phyloP scores from a whole-genome alignment of 495 filamentous ascomycete species.

The Aspergillus incahuasiensis region DNA sequence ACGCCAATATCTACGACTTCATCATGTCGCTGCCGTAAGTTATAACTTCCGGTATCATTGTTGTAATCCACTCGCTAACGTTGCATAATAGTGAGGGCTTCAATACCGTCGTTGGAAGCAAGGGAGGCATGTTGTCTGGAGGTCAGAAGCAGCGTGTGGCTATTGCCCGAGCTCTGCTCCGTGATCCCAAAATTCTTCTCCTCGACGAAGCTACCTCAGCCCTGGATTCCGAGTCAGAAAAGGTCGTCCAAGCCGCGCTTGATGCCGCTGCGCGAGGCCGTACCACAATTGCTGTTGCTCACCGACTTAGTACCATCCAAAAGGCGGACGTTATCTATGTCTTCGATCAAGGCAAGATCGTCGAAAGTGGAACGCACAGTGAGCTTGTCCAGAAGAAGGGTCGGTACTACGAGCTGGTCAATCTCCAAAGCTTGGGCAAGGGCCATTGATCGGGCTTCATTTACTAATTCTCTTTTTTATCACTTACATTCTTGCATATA shows the following conservation, averaged over 20 bases:
- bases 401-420: constrained; percentile 72
- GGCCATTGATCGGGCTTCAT: constrained; percentile 22
- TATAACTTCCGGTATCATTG: background rate
- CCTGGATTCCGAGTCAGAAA: constrained; percentile 76
- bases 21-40: constrained; percentile 64
- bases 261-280: constrained; percentile 68
- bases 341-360: constrained; percentile 68
- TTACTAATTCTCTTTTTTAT: background rate
- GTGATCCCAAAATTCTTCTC: constrained; percentile 66
- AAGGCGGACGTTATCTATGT: constrained; percentile 83
- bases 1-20: constrained; percentile 91
- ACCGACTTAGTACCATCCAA: constrained; percentile 74
- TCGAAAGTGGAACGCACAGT: constrained; percentile 68
- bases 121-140: constrained; percentile 73
- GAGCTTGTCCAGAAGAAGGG: constrained; percentile 63
- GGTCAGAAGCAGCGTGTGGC: constrained; percentile 84
- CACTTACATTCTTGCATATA: constrained; percentile 1
- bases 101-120: constrained; percentile 68
- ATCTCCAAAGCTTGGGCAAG: constrained; percentile 73
- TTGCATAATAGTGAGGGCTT: constrained; percentile 59
- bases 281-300: constrained; percentile 76
- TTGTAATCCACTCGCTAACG: constrained; percentile 15
- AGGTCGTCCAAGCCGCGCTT: constrained; percentile 76
- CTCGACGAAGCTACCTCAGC: constrained; percentile 82
- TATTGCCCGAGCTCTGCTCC: constrained; percentile 67